Base-by-base conservation (phyloP, 192 early-diverging fungal genomes). In the Coemansia sp. region DNA sequence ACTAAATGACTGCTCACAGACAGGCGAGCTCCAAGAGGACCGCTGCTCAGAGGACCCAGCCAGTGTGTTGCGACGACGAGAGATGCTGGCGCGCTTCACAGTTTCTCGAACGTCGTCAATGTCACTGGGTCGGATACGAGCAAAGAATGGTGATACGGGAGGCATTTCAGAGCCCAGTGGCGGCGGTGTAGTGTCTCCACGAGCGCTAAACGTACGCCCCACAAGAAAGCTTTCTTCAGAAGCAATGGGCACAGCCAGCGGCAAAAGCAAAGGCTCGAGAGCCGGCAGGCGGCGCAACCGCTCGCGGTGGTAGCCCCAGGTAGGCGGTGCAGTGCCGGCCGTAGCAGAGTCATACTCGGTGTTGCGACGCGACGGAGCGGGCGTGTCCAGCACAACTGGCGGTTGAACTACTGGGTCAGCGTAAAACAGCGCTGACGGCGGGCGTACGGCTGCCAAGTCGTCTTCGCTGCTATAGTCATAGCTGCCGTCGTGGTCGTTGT, bases 91-190 rank as follows among this genome's bases (percentile, higher is more conserved):
- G 36, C 65, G 46, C 34, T 64, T 70, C 39, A 81, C 69, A 11
- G 74, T 69, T 46, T 75, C 74, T 20, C 71, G 62, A 11, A 71
- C 71, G 12, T 72, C 67, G 10, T 39, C 46, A 16, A 82, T 74
- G 39, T 78, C 75, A 31, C 62, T 40, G 3, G 46, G 47, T 46
- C 76, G 62, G 44, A 78, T 61, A 40, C 71, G 68, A 27, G 75
- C 55, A 66, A 82, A 82, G 49, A 82, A 70, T 55, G 80, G 80
- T 63, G 80, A 83, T 43, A 64, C 47, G 50, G 80, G 80, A 44
- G 80, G 80, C 80, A 74, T 64, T 39, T 82, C 79, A 6, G 68
- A 60, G 40, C 73, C 79, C 71, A 81, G 67, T 39, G 47, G 50
- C 20, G 70, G 34, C 38, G 53, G 53, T 31, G 53, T 41, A 40